These are phyloP conservation scores for Glycine tomentella DNA, from an alignment of 306 rosid species.

Conservation along the genomic window DNA sequence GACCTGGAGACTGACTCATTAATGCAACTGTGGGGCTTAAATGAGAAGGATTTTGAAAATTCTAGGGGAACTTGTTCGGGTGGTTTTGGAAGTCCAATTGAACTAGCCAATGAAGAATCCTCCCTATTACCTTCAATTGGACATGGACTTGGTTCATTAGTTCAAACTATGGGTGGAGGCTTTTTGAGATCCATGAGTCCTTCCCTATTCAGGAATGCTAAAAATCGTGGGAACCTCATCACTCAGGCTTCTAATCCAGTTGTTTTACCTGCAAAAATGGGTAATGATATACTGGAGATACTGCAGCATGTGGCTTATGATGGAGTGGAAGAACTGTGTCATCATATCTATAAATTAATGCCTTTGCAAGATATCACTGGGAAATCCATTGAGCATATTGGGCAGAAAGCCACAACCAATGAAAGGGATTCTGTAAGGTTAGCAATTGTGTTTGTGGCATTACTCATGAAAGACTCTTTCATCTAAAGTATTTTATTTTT, in stretches of 20 bases:
- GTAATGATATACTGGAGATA: constrained; percentile 69
- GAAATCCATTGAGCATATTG: constrained; percentile 63
- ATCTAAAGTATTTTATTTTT: neutral
- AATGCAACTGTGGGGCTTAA: constrained; percentile 81
- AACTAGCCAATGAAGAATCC: constrained; percentile 63
- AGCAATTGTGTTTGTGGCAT: constrained; percentile 41
- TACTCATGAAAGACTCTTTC: constrained; percentile 21
- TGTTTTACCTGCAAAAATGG: constrained; percentile 74
- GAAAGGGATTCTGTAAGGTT: constrained; percentile 54
- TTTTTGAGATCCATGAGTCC: constrained; percentile 77
- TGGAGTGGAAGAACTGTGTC: constrained; percentile 59
- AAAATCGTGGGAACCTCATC: constrained; percentile 63
- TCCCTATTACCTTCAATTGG: constrained; percentile 66
- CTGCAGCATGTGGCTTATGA: constrained; percentile 59
- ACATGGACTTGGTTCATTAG: constrained; percentile 70
- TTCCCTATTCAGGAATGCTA: constrained; percentile 63
- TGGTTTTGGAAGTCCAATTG: constrained; percentile 93
- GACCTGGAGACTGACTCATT: constrained; percentile 76
- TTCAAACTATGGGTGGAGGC: constrained; percentile 63
- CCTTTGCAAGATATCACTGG: constrained; percentile 78
- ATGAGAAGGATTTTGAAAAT: constrained; percentile 69
- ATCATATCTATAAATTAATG: constrained; percentile 54
- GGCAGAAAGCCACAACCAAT: constrained; percentile 40
- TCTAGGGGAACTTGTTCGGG: constrained; percentile 60
- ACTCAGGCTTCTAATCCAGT: constrained; percentile 72